Evolutionary conservation across 1,139 yeast genomes (phyloP).

Genomic region (Komagataea norvegica): DNA sequence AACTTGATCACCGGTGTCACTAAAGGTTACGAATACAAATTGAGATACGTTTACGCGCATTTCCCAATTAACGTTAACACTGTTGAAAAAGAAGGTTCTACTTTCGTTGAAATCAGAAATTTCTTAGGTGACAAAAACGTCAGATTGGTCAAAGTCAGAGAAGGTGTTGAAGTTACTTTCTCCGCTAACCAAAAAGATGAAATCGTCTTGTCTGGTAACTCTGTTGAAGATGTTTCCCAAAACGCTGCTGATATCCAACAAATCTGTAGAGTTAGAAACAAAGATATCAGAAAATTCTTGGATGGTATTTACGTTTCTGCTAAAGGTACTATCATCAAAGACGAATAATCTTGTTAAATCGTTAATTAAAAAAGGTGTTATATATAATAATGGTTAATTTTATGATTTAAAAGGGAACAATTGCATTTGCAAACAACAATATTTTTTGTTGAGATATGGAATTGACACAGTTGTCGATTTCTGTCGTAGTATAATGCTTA

Average conservation of each 20-base stretch:
- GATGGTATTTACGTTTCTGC: conserved; percentile 99
- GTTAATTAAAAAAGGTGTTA: conserved; percentile 5
- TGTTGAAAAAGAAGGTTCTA: conserved; percentile 68
- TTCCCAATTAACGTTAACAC: conserved; percentile 99
- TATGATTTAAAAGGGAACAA: conserved; percentile 8
- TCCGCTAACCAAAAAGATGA: conserved; percentile 92
- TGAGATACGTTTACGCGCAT: conserved; percentile 99
- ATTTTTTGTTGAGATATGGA: conserved; percentile 12
- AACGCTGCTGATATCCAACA: conserved; percentile 98
- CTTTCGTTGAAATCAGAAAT: conserved; percentile 93
- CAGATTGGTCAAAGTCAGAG: conserved; percentile 77
- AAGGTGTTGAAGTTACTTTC: conserved; percentile 83
- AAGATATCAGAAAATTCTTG: conserved; percentile 99
- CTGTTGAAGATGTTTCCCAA: conserved; percentile 96
- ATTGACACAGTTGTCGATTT: neutral
- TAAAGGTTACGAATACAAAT: conserved; percentile 98
- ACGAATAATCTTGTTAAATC: conserved; percentile 26
- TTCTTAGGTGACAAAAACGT: conserved; percentile 98
- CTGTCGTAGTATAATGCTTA: conserved; percentile 5
- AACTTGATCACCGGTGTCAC: conserved; percentile 99
- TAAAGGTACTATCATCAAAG: conserved; percentile 74
- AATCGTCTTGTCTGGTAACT: conserved; percentile 89
- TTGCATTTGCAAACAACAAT: conserved; percentile 6
- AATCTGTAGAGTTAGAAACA: conserved; percentile 98
- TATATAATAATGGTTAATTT: conserved; percentile 10